Evolutionary conservation across 352 stramenopile genomes (phyloP), one percentile per base, ranked within the genome.

Genomic region (Phytophthora litchii): DNA sequence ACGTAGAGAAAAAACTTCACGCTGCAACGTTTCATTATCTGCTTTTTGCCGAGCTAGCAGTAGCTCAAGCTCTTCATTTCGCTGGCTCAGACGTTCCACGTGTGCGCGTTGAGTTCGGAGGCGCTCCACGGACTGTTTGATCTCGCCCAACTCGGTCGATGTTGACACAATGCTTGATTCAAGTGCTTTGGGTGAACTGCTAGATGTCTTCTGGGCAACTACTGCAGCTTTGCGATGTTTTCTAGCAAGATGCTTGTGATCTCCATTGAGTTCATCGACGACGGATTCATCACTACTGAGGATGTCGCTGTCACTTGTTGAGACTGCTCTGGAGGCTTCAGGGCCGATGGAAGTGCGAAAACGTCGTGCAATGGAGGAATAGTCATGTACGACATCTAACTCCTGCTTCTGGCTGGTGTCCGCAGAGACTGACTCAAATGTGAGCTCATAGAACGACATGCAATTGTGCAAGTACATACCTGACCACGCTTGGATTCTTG

Each of bases 41-140:
- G 67, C 70, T 10, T 52, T 67, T 10, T 76, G 61, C 3, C 78
- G 43, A 1, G 45, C 48, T 17, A 81, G 29, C 19, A 76, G 59
- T 8, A 36, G 17, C 35, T 87, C 68, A 19, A 88, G 65, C 1
- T 64, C 65, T 20, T 76, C 67, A 38, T 80, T 87, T 34, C 65
- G 55, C 3, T 78, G 40, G 1, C 64, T 63, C 8, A 90, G 58
- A 13, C 80, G 69, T 55, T 87, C 74, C 29, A 90, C 80, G 8
- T 84, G 78, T 14, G 73, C 64, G 11, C 72, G 76, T 41, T 90
- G 80, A 6, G 73, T 62, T 44, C 76, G 63, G 19, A 89, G 53
- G 19, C 76, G 68, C 50, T 79, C 46, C 12, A 84, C 74, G 0
- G 78, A 88, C 37, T 85, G 65, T 51, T 86, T 72, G 63, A 88